Base-by-base conservation (phyloP, 2,329 filamentous ascomycete genomes). In the Biscogniauxia mediterranea region DNA sequence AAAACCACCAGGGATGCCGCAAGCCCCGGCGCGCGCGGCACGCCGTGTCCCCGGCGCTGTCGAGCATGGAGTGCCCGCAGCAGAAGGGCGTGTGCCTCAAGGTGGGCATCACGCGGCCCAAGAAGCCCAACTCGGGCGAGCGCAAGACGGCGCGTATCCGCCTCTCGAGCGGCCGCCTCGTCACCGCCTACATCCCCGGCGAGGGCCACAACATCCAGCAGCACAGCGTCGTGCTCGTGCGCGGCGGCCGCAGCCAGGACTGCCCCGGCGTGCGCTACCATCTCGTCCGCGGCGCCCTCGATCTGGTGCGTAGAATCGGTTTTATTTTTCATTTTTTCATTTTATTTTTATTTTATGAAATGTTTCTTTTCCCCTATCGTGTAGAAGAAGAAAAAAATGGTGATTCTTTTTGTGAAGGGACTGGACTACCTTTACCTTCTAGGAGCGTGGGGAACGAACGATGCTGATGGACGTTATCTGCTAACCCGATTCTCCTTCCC, bases 171-270 rank as follows among this genome's bases (percentile, higher is more conserved):
- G 95, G 95, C 59, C 92, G 88, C 74, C 85, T 96, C 61, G 83
- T 99, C 65, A 97, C 92, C 61, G 92, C 91, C 25, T 98, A 97
- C 80, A 97, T 99, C 73, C 93, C 93, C 38, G 95, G 95, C 57
- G 94, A 98, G 85, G 94, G 95, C 55, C 95, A 99, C 80, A 99
- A 98, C 78, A 93, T 98, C 68, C 94, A 98, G 83, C 95, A 98
- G 84, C 96, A 99, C 82, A 96, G 91, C 71, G 95, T 99, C 54
- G 95, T 99, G 59, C 82, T 98, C 68, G 93, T 99, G n/a, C 85
- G 95, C 68, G 95, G 95, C 61, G 95, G 95, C 1, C 85, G 95
- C 75, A 88, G 87, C 66, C 95, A 98, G 85, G 95, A 99, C 88
- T 99, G 95, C 81, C 95, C 95, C 64, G 95, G 95, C 88, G 95